phyloP scores from a whole-genome alignment of 2,329 filamentous ascomycete genomes.

The Pestalotiopsis sp. region DNA sequence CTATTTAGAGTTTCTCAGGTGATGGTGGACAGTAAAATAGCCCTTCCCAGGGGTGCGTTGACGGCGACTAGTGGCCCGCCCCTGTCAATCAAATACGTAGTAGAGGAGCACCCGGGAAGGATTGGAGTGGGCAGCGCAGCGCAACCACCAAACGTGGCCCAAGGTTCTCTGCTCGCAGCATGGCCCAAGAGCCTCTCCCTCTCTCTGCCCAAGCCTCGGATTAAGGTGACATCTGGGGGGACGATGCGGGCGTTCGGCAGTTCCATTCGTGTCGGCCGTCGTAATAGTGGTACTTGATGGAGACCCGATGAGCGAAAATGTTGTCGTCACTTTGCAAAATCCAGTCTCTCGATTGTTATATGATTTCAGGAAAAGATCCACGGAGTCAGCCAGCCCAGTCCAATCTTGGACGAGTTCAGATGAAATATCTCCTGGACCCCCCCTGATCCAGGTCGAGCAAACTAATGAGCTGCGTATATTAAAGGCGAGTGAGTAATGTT shows the following conservation, averaged over 20 bases:
- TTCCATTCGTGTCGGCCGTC: neutral
- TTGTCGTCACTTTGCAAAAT: neutral
- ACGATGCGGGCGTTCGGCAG: neutral
- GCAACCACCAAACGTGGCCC: neutral
- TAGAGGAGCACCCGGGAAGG: too few relatives aligned
- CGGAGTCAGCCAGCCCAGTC: neutral
- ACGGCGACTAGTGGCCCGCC: conserved; percentile 1
- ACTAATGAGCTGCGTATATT: neutral
- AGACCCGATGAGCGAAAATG: neutral
- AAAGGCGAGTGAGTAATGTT: neutral
- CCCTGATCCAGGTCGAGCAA: neutral
- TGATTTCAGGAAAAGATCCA: neutral
- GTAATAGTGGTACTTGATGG: neutral
- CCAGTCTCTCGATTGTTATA: neutral
- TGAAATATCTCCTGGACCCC: neutral
- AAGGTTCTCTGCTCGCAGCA: neutral
- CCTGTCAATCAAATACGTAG: neutral
- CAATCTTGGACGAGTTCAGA: neutral
- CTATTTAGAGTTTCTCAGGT: conserved; percentile 11
- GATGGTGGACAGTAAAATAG: neutral
- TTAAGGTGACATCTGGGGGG: neutral
- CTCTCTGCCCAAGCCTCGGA: neutral
- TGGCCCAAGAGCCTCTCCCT: neutral
- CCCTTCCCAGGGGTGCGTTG: neutral
- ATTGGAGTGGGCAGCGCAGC: neutral